Base-by-base conservation (phyloP, 1,139 yeast genomes). In the Yamadazyma sp. region DNA sequence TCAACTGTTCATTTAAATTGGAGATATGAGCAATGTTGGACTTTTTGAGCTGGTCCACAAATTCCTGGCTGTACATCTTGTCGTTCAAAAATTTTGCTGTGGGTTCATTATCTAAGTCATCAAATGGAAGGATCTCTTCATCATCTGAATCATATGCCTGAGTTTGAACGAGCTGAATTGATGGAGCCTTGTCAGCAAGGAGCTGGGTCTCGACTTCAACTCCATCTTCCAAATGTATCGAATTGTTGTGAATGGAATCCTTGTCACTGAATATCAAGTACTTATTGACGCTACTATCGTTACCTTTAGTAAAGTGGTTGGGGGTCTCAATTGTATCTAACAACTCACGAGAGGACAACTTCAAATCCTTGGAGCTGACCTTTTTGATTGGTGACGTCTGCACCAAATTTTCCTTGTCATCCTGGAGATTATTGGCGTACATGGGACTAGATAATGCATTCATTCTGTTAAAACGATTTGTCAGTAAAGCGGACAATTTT, bases 381-480 rank as follows among this genome's bases (percentile, higher is more conserved):
- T 40, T 40, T 26, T 41, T 41, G 8, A 38, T 12, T 3, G 44
- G 44, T 6, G 44, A 41, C 6, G 44, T 41, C 11, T 33, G 33
- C 3, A 40, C 31, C 12, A 29, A 15, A 26, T 41, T 41, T 27
- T 41, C 44, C 22, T 41, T 37, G 28, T 41, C 30, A 11, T 33
- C 29, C 5, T 12, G 17, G 4, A 16, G 29, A 16, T 22, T 8
- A 25, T 18, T 26, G 17, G 35, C 6, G 26, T 26, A 33, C 35
- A 33, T 26, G 11, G 35, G 35, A 13, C 35, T 33, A 11, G 35
- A 33, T 31, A 26, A 25, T 4, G 30, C 17, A 25, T 32, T 31
- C 31, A 33, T 33, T 33, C 35, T 33, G 31, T 26, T 26, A 9
- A 26, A 18, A 11, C 20, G 27, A 20, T 33, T 33, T 12, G 35